These are phyloP conservation scores for Termitomyces sp. DNA, from an alignment of 768 basidiomycete species.

Conservation along the genomic window DNA sequence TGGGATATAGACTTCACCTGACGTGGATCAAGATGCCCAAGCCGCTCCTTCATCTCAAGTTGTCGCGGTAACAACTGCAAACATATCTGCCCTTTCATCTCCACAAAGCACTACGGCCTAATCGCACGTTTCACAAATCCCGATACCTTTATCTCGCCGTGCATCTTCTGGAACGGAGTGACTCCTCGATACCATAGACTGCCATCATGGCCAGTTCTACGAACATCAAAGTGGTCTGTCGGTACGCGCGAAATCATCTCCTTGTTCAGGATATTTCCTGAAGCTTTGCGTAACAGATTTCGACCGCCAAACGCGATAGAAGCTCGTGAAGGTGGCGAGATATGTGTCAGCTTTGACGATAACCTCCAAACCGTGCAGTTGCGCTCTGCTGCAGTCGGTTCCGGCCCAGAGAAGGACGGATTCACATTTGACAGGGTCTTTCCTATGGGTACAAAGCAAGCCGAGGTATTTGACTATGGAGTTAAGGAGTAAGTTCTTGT, in stretches of 20 bases:
- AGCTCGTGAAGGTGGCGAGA: slow-evolving; percentile 78
- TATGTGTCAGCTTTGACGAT: slow-evolving; percentile 86
- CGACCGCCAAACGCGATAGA: slow-evolving; percentile 94
- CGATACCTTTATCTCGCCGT: slow-evolving; percentile 9
- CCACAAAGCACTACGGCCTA: neutral
- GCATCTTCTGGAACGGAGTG: slow-evolving; percentile 14
- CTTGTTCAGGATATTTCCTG: slow-evolving; percentile 7
- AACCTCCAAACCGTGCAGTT: slow-evolving; percentile 81
- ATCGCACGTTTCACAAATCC: slow-evolving; percentile 11
- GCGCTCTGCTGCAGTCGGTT: slow-evolving; percentile 59
- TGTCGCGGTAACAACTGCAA: slow-evolving; percentile 23
- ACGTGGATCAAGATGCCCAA: slow-evolving; percentile 1
- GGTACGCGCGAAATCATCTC: slow-evolving; percentile 48
- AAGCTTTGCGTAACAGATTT: slow-evolving; percentile 51
- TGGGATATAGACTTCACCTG: neutral
- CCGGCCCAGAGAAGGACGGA: slow-evolving; percentile 93
- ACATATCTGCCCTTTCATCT: slow-evolving; percentile 15
- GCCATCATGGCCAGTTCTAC: slow-evolving; percentile 64
- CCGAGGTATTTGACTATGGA: slow-evolving; percentile 97
- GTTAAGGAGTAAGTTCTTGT: slow-evolving; percentile 81
- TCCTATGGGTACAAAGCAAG: slow-evolving; percentile 84
- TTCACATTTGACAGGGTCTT: slow-evolving; percentile 98
- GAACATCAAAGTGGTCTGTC: slow-evolving; percentile 99
- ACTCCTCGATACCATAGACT: slow-evolving; percentile 13
- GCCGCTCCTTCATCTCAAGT: neutral